Conservation (phyloP, 352 stramenopile species). For the Aphanomyces euteiches region DNA sequence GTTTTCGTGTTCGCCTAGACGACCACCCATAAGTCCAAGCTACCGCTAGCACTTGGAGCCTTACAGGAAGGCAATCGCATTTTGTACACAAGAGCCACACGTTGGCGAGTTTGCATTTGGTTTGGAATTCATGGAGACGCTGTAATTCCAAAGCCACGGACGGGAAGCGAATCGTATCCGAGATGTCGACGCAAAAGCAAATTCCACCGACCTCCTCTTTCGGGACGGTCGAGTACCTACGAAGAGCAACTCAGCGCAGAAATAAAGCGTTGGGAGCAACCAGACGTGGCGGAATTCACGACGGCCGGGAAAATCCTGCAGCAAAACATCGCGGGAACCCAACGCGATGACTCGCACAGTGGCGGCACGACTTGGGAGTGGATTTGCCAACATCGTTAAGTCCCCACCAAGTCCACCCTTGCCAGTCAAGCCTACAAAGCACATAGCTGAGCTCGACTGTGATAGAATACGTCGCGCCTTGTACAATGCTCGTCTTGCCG, state of each 20-base stretch:
- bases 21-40: neutral
- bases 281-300: slow-evolving; percentile 4
- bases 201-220: neutral
- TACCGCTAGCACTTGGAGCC: neutral
- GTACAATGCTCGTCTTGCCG: slow-evolving; percentile 5
- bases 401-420: neutral
- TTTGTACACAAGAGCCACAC: slow-evolving; percentile 1
- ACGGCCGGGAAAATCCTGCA: neutral
- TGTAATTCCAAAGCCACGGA: neutral
- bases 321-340: neutral
- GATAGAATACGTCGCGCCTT: neutral
- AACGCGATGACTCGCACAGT: neutral
- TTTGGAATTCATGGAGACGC: slow-evolving; percentile 16
- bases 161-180: slow-evolving; percentile 1
- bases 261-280: neutral
- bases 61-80: neutral
- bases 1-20: neutral
- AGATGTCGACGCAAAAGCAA: slow-evolving; percentile 14
- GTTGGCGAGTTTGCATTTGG: neutral
- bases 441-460: neutral
- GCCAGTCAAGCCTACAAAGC: neutral
- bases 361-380: slow-evolving; percentile 5
- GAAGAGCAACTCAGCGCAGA: neutral
- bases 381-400: neutral
- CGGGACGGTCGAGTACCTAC: slow-evolving; percentile 6